phyloP scores from a whole-genome alignment of 768 basidiomycete genomes.

The Tricholoma sp. region DNA sequence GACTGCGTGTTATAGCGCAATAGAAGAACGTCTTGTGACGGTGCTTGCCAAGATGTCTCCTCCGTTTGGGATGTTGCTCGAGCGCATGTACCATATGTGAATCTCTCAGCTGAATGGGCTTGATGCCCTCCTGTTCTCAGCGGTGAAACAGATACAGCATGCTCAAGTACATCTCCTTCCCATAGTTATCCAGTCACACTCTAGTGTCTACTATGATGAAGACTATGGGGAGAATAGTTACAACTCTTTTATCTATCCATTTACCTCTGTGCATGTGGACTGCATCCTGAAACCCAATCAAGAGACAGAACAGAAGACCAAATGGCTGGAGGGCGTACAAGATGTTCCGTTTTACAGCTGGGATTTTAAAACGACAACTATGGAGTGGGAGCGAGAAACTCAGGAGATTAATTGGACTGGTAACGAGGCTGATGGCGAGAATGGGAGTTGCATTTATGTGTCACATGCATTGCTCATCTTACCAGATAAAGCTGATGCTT shows the following conservation, averaged over 20 bases:
- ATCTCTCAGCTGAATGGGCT: constrained; percentile 19
- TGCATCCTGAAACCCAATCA: too few relatives aligned
- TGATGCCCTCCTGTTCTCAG: constrained; percentile 16
- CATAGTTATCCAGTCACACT: background rate
- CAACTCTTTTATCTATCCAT: background rate
- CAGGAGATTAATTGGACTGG: constrained; percentile 16
- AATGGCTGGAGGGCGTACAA: background rate
- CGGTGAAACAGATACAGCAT: constrained; percentile 7
- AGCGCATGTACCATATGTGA: constrained; percentile 22
- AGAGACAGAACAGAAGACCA: background rate
- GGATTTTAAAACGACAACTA: constrained; percentile 7
- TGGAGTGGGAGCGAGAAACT: background rate
- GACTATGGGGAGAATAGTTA: background rate
- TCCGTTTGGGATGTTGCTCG: constrained; percentile 22
- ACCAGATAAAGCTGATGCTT: too few relatives aligned
- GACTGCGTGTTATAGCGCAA: too few relatives aligned
- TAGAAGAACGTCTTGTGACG: background rate
- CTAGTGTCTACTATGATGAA: background rate
- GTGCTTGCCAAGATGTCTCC: constrained; percentile 3
- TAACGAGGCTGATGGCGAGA: constrained; percentile 11
- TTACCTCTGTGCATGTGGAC: constrained; percentile 5
- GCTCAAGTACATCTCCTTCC: constrained; percentile 12
- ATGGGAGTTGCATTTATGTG: background rate
- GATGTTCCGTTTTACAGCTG: constrained; percentile 2
- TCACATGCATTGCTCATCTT: background rate